phyloP scores from a whole-genome alignment of 495 filamentous ascomycete species.

The Evernia prunastri region DNA sequence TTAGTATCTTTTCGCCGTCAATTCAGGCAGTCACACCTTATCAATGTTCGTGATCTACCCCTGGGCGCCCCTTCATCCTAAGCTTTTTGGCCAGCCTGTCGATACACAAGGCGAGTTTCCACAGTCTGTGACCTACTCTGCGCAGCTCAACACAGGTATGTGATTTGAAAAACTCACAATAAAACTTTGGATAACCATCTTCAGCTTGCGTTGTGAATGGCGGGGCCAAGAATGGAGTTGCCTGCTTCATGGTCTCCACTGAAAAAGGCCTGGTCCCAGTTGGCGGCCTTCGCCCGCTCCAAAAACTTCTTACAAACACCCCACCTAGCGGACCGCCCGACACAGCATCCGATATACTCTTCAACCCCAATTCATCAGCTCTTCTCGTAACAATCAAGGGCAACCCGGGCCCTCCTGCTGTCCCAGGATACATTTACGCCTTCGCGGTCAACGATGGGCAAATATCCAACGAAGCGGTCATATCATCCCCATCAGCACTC shows the following conservation, averaged over 20 bases:
- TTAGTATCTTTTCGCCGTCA: background rate
- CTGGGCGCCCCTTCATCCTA: background rate
- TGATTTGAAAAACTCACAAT: too few species aligned
- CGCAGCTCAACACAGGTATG: too few species aligned
- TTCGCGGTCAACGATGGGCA: background rate
- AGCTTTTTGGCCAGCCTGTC: background rate
- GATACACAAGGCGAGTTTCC: slow-evolving; percentile 1
- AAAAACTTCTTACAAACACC: background rate
- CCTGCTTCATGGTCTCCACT: background rate
- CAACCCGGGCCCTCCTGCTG: background rate
- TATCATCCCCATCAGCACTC: background rate
- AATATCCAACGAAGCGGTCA: background rate
- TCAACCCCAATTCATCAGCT: background rate
- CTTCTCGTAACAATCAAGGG: background rate
- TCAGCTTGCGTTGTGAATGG: background rate
- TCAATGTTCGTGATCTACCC: background rate
- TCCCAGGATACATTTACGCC: background rate
- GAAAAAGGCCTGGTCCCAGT: background rate
- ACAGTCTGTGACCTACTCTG: background rate
- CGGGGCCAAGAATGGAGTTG: background rate
- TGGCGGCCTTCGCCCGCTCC: background rate
- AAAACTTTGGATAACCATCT: too few species aligned
- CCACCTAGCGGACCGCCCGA: background rate
- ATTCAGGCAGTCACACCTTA: background rate
- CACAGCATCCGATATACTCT: background rate